phyloP scores from a whole-genome alignment of 495 filamentous ascomycete genomes.

The Daldinia childiae region DNA sequence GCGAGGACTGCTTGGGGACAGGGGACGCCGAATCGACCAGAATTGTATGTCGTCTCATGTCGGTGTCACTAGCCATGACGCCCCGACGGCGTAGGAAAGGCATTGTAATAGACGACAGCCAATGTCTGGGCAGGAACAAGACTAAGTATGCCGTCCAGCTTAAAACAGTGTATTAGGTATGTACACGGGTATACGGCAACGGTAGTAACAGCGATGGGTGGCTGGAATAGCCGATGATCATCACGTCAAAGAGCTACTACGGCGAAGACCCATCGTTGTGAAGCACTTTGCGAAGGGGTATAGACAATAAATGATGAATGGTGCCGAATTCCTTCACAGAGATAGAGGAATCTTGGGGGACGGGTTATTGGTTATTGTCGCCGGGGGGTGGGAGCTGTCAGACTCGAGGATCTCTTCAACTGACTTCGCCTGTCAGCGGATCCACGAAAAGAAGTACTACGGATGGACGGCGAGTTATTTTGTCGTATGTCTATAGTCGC shows the following conservation, averaged over 20 bases:
- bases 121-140: conserved; percentile 10
- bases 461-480: not conserved
- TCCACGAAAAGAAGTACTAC: conserved; percentile 15
- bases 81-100: conserved; percentile 62
- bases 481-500: conserved; percentile 22
- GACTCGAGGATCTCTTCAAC: conserved; percentile 5
- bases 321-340: conserved; percentile 15
- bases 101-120: conserved; percentile 46
- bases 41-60: conserved; percentile 59
- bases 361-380: conserved; percentile 12
- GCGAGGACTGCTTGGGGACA: conserved; percentile 42
- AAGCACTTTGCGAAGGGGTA: conserved; percentile 22
- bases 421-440: conserved; percentile 13
- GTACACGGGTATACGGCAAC: conserved; percentile 11
- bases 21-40: conserved; percentile 46
- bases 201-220: conserved; percentile 11
- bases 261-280: conserved; percentile 42
- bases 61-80: conserved; percentile 59
- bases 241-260: conserved; percentile 41
- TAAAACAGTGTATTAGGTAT: conserved; percentile 16
- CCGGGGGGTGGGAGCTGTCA: conserved; percentile 25
- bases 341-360: conserved; percentile 5
- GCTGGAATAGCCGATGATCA: conserved; percentile 33
- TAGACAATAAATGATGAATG: not conserved
- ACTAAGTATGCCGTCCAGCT: conserved; percentile 7